Percentiles rank a stretch among this genome's conserved stretches.
phyloP scores from a whole-genome alignment of 495 filamentous ascomycete species.

The Bathelium albidoporum region DNA sequence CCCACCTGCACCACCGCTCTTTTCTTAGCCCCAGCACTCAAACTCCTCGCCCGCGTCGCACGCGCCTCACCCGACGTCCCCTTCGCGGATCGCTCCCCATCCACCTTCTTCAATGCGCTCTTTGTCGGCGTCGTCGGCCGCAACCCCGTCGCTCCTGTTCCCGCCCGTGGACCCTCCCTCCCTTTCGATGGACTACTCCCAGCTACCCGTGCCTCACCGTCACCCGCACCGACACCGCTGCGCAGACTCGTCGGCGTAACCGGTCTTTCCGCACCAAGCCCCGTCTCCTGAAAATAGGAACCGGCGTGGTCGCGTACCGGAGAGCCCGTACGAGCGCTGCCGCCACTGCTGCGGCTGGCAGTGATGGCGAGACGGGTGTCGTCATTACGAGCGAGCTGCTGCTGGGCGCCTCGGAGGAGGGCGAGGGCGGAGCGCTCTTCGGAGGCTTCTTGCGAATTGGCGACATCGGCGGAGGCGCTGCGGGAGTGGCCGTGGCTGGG shows the following conservation, averaged over 20 bases:
- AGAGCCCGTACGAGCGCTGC: background rate
- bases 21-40: background rate
- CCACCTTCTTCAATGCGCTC: background rate
- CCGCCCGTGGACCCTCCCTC: background rate
- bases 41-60: background rate
- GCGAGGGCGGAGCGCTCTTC: background rate
- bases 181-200: background rate
- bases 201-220: background rate
- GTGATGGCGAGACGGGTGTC: background rate
- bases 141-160: background rate
- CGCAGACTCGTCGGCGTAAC: conserved; percentile 1
- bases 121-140: background rate
- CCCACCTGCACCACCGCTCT: background rate
- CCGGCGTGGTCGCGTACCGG: background rate
- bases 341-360: too few species aligned
- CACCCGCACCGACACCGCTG: background rate
- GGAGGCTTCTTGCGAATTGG: background rate
- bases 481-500: background rate
- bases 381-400: background rate
- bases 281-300: background rate
- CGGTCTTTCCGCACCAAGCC: background rate
- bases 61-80: background rate
- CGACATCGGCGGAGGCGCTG: background rate
- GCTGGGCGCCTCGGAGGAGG: background rate
- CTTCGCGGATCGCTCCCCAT: background rate